Conservation (phyloP, 768 basidiomycete species). For the Pleurotus platypus region DNA sequence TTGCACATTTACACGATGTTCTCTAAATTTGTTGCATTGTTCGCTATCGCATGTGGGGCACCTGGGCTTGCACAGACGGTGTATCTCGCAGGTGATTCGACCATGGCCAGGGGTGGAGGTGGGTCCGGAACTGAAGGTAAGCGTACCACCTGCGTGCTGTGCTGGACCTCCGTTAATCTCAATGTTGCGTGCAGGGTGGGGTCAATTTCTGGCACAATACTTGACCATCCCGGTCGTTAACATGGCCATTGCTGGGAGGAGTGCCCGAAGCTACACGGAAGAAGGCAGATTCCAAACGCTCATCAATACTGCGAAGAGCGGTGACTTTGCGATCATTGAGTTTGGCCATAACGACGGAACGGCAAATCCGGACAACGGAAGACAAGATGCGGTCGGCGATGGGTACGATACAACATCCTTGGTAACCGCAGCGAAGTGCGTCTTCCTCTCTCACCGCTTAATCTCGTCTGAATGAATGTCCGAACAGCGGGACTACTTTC, state of each 20-base stretch:
- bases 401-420: constrained; percentile 30
- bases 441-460: neutral
- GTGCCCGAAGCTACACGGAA: constrained; percentile 43
- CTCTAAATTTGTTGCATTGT: neutral
- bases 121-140: constrained; percentile 33
- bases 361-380: constrained; percentile 37
- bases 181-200: constrained; percentile 33
- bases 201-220: constrained; percentile 37
- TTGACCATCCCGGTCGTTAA: constrained; percentile 42
- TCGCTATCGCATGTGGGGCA: constrained; percentile 12
- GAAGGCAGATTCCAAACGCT: constrained; percentile 43
- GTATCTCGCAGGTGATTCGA: constrained; percentile 42
- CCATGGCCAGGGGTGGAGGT: constrained; percentile 38
- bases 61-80: constrained; percentile 28
- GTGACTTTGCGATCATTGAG: constrained; percentile 41
- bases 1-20: too few species aligned
- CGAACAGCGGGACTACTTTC: constrained; percentile 28
- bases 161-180: neutral
- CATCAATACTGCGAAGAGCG: constrained; percentile 32
- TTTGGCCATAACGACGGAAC: constrained; percentile 48
- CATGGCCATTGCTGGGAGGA: constrained; percentile 41
- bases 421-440: constrained; percentile 32
- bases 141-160: neutral
- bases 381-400: constrained; percentile 37
- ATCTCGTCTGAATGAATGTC: neutral